Conservation (phyloP, 306 rosid species). For the Coriaria nepalensis region DNA sequence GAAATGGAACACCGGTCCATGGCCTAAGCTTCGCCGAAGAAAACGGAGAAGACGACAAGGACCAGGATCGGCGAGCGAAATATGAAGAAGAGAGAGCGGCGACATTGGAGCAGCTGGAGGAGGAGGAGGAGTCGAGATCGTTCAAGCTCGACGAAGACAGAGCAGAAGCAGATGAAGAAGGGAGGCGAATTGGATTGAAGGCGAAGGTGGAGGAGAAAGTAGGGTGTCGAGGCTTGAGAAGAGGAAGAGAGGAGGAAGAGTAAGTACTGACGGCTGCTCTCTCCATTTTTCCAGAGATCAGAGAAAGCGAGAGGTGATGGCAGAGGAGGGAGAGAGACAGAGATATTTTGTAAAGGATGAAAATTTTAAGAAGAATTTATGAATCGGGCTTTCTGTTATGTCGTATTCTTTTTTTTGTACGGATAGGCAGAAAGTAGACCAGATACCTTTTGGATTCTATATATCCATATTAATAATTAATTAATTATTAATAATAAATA, state of each 20-base stretch:
- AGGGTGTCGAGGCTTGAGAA: constrained; percentile 16
- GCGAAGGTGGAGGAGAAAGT: no score
- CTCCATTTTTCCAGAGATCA: constrained; percentile 38
- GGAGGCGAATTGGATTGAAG: constrained; percentile 20
- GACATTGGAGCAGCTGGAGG: constrained; percentile 13
- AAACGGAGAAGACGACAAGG: constrained; percentile 28
- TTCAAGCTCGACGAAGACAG: constrained; percentile 13
- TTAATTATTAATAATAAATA: no score
- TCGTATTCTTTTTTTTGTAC: no score
- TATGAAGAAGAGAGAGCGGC: constrained; percentile 20
- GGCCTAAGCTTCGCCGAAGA: constrained; percentile 34
- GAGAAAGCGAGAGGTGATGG: no score
- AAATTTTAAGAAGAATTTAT: no score
- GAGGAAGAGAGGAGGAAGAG: constrained; percentile 18
- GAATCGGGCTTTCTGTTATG: no score
- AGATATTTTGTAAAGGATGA: no score
- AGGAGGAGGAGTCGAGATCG: constrained; percentile 6
- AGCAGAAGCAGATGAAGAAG: background rate
- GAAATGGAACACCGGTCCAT: constrained; percentile 20
- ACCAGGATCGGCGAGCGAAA: constrained; percentile 54
- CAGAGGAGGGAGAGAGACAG: background rate
- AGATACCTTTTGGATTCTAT: no score
- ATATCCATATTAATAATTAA: no score
- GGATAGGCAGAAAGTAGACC: no score
- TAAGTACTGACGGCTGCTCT: constrained; percentile 26